Percentiles rank a stretch among this genome's conserved stretches.
Evolutionary conservation across 31 red algal genomes (phyloP).

Genomic region (Odonthalia washingtoniensis): DNA sequence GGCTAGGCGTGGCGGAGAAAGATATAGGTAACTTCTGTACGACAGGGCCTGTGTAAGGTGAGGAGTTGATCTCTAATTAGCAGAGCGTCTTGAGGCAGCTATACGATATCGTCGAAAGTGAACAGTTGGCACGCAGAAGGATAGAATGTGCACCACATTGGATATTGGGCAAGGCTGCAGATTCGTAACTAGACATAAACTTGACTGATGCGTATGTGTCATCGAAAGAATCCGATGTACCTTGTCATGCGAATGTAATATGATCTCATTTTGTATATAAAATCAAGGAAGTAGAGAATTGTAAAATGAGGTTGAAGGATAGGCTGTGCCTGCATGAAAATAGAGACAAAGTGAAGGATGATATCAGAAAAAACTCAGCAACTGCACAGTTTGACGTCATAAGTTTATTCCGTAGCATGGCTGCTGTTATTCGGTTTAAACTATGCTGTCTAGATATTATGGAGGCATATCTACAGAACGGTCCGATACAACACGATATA

Average conservation of each 20-base stretch:
- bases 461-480: too few relatives aligned
- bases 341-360: conserved; percentile 4
- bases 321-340: conserved; percentile 18
- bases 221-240: neutral
- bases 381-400: conserved; percentile 12
- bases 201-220: conserved; percentile 4
- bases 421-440: neutral
- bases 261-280: conserved; percentile 18
- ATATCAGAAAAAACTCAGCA: neutral
- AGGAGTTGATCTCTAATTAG: too few relatives aligned
- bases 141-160: conserved; percentile 19
- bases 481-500: neutral
- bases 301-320: neutral
- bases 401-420: neutral
- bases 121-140: neutral
- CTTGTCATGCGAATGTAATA: neutral
- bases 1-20: too few relatives aligned
- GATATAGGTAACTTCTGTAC: too few relatives aligned
- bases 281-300: conserved; percentile 4
- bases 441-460: conserved; percentile 1
- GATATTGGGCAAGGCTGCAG: conserved; percentile 10
- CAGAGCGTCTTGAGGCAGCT: too few relatives aligned
- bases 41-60: too few relatives aligned
- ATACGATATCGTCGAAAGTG: neutral
- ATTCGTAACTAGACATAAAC: neutral